phyloP scores from a whole-genome alignment of 2,329 filamentous ascomycete species.

The Chalara sp. region DNA sequence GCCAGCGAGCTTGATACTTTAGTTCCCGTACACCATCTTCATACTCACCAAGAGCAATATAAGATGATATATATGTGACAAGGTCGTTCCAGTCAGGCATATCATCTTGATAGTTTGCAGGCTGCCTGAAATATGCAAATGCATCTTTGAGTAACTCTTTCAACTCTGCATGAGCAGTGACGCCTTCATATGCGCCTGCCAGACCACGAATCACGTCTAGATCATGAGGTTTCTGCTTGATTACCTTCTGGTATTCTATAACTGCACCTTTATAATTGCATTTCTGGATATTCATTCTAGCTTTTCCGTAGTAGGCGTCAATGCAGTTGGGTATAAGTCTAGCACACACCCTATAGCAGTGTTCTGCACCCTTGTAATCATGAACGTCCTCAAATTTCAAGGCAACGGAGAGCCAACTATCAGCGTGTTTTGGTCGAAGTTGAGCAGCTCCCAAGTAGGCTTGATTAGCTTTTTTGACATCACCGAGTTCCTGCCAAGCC shows the following conservation, averaged over 20 bases:
- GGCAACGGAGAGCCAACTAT: conserved; percentile 45
- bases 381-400: conserved; percentile 10
- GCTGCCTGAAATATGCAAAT: conserved; percentile 22
- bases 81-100: conserved; percentile 65
- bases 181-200: conserved; percentile 28
- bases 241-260: conserved; percentile 47
- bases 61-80: conserved; percentile 78
- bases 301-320: conserved; percentile 53
- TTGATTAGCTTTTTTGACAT: conserved; percentile 49
- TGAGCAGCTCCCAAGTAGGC: conserved; percentile 57
- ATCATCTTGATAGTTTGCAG: conserved; percentile 5
- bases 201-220: conserved; percentile 28
- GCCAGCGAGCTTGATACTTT: conserved; percentile 71
- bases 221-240: conserved; percentile 43
- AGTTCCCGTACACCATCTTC: conserved; percentile 61
- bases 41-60: conserved; percentile 57
- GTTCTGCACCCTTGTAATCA: neutral
- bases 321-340: conserved; percentile 29
- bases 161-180: conserved; percentile 24
- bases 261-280: conserved; percentile 48
- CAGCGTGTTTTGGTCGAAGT: conserved; percentile 52
- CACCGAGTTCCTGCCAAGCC: conserved; percentile 53
- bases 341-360: neutral
- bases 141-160: conserved; percentile 27
- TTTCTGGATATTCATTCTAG: conserved; percentile 48